Conservation (phyloP, 2,329 filamentous ascomycete genomes). For the Bipolaris zeicola region DNA sequence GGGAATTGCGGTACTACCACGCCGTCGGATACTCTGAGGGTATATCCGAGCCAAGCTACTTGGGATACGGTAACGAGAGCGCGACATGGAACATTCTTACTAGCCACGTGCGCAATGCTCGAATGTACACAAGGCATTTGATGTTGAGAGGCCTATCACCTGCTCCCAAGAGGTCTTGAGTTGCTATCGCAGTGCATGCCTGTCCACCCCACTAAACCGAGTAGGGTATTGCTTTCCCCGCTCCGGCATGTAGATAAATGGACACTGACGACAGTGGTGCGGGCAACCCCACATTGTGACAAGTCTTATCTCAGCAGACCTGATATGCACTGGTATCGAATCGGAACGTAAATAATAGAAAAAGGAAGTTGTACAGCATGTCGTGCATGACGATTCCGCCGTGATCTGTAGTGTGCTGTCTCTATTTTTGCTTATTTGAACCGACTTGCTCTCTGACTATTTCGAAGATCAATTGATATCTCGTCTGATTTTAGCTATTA, state of each 20-base stretch:
- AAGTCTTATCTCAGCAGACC: conserved; percentile 18
- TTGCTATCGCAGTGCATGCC: conserved; percentile 13
- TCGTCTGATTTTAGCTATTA: background rate
- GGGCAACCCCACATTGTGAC: conserved; percentile 22
- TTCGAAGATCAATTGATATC: background rate
- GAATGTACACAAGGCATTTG: background rate
- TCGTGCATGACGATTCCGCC: conserved; percentile 7
- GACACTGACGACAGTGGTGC: conserved; percentile 20
- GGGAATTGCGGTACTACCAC: background rate
- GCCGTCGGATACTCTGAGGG: background rate
- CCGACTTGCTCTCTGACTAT: background rate
- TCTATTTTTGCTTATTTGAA: background rate
- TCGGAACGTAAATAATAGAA: background rate
- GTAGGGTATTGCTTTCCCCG: conserved; percentile 31
- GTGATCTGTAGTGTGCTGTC: background rate
- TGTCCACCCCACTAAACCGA: conserved; percentile 20
- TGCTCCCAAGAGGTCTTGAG: conserved; percentile 4
- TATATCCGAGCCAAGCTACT: background rate
- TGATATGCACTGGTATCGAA: conserved; percentile 2
- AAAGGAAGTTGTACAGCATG: conserved; percentile 14
- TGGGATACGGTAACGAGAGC: background rate
- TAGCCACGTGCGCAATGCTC: background rate
- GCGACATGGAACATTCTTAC: background rate
- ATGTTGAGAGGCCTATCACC: background rate
- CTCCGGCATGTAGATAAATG: conserved; percentile 7